Evolutionary conservation across 2,329 filamentous ascomycete genomes (phyloP).

Genomic region (Moelleriella libera): DNA sequence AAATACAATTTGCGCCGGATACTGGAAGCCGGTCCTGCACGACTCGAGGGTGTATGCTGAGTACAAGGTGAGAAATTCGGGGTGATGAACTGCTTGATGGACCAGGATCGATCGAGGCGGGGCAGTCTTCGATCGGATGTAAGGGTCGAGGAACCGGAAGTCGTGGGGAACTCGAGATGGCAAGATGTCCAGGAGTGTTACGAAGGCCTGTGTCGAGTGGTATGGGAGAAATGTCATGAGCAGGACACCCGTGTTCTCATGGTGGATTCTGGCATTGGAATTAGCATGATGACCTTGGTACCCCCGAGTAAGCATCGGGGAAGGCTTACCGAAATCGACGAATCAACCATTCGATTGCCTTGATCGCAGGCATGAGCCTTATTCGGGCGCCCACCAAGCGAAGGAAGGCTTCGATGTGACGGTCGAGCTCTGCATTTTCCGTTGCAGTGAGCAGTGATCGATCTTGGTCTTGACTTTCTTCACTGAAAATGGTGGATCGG

Average conservation of each 20-base stretch:
- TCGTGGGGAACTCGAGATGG: slow-evolving; percentile 59
- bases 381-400: slow-evolving; percentile 63
- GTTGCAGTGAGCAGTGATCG: slow-evolving; percentile 66
- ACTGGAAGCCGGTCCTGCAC: slow-evolving; percentile 56
- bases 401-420: slow-evolving; percentile 68
- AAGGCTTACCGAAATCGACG: slow-evolving; percentile 64
- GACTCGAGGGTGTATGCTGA: slow-evolving; percentile 69
- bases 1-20: slow-evolving; percentile 68
- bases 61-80: slow-evolving; percentile 59
- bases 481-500: slow-evolving; percentile 71
- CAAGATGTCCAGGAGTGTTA: slow-evolving; percentile 75
- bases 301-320: neutral
- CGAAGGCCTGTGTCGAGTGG: slow-evolving; percentile 73
- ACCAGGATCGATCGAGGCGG: slow-evolving; percentile 74
- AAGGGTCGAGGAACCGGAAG: slow-evolving; percentile 76
- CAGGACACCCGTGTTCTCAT: slow-evolving; percentile 69
- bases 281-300: slow-evolving; percentile 2
- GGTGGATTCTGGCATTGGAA: slow-evolving; percentile 53
- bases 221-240: slow-evolving; percentile 86
- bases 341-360: slow-evolving; percentile 89
- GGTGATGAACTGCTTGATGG: slow-evolving; percentile 67
- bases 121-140: slow-evolving; percentile 61
- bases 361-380: slow-evolving; percentile 74
- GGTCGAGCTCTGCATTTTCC: slow-evolving; percentile 73
- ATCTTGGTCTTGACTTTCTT: slow-evolving; percentile 83